Evolutionary conservation across 192 early-diverging fungal species (phyloP), one percentile per base, ranked within the genome.

Genomic region (Phycomyces nitens): DNA sequence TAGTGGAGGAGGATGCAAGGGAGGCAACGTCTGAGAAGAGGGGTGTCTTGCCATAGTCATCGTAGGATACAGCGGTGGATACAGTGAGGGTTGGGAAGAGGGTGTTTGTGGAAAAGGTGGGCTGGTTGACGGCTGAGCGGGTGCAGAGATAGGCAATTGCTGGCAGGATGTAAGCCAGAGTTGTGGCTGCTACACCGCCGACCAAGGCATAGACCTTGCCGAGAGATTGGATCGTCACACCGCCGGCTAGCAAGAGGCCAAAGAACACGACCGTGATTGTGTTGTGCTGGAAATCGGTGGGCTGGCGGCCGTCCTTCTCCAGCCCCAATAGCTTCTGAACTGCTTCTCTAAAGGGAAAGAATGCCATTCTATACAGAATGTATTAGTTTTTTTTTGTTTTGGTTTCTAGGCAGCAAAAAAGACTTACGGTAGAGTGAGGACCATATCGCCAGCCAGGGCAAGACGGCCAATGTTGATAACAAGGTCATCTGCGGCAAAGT

Each of bases 401-500:
- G n/a, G n/a, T n/a, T n/a, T n/a, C n/a, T n/a, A n/a, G n/a, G n/a
- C n/a, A n/a, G n/a, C n/a, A 29, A 56, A 20, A 55, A 11, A 22
- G 12, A 64, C 62, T 68, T 68, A 68, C 66, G 80, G 80, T 18
- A 82, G 69, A 12, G 88, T 87, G 51, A 87, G 72, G n/a, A 83
- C 76, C 74, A 89, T 74, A 24, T 76, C 81, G 44, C 87, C 74
- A 1, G 80, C 84, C 15, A 89, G 65, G 26, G 84, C 70, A 22
- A 76, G 72, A 10, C 88, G 80, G 0, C 86, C 85, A 29, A 83
- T 53, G 50, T 89, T 89, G 34, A 86, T 81, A 54, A 80, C 42
- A 5, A 44, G 67, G 53, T 89, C 88, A 38, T 83, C 82, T 12
- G 53, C 44, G 3, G 75, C 68, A 71, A 89, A 89, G 62, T 87